Evolutionary conservation across 1,284 basidiomycete genomes (phyloP), one percentile per base, ranked within the genome.

Genomic region (Fomitiporia mediterranea): DNA sequence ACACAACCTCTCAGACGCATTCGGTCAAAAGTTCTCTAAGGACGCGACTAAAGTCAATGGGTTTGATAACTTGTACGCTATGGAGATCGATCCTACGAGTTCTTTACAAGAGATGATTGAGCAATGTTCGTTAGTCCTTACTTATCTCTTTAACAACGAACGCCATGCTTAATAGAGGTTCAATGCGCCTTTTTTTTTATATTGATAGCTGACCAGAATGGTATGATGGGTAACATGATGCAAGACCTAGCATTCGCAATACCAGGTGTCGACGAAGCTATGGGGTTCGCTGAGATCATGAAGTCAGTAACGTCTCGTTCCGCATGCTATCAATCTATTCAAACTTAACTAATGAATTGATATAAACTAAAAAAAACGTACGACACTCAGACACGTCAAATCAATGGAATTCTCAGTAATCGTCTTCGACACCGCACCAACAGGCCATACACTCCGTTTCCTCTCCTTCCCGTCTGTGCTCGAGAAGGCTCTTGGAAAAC

Each of bases 241-340:
- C 96, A 99, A 71, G 96, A 99, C 73, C 80, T 99, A 38, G 97
- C 96, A 0, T 99, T 99, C 67, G 95, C 97, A 1, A 99, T 99
- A 60, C 96, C 96, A 0, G 96, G 96, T 74, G 96, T 99, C 1
- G 96, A 99, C 68, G 96, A 99, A 72, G 96, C 96, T 2, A 99
- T 99, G 96, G 96, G 94, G 58, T 99, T 99, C 66, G 97, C 96
- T 0, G 96, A 99, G 72, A 97, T 99, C 72, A 99, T 99, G 97
- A 99, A 99, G 93, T 94, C 60, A 60, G 82, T 74, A 19, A n/a
- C 44, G 28, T 55, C 44, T 39, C 8, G 2, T n/a, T 40, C n/a
- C 37, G 30, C 34, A 42, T 32, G 32, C 15, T 40, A 39, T 47
- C 27, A 38, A 40, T 55, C 21, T 43, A 38, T 30, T 27, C 8